Percentiles rank a stretch among this genome's conserved stretches.
Evolutionary conservation across 2,329 filamentous ascomycete species (phyloP).

Genomic region (Epichloe bromicola): DNA sequence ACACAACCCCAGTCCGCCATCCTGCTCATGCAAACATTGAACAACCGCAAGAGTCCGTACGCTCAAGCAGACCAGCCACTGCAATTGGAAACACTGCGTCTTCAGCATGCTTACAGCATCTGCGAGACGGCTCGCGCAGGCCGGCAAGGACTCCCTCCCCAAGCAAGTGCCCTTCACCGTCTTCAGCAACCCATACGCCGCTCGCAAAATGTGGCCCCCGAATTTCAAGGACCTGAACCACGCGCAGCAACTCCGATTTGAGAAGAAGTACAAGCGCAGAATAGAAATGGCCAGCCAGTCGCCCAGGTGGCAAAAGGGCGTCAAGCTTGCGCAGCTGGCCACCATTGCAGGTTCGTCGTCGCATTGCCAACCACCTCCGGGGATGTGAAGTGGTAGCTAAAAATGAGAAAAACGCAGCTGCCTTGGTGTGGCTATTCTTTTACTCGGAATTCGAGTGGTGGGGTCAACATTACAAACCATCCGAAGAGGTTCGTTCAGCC

Average conservation of each 20-base stretch:
- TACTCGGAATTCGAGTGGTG: conserved; percentile 32
- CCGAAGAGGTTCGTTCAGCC: conserved; percentile 22
- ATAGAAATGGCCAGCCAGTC: conserved; percentile 47
- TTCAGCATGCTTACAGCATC: conserved; percentile 22
- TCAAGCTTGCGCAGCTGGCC: conserved; percentile 51
- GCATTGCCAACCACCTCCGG: conserved; percentile 22
- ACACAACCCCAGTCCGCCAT: not conserved
- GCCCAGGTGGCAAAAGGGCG: conserved; percentile 47
- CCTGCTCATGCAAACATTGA: not conserved
- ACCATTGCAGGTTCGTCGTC: conserved; percentile 39
- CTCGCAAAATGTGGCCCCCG: conserved; percentile 66
- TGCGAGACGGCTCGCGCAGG: conserved; percentile 21
- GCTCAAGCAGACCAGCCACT: not conserved
- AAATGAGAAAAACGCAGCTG: conserved; percentile 13
- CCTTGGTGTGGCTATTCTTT: conserved; percentile 26
- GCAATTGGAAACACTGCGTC: no score
- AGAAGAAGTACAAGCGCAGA: conserved; percentile 65
- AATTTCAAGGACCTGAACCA: conserved; percentile 56
- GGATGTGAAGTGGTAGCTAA: not conserved
- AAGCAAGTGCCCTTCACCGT: conserved; percentile 20
- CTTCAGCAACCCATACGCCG: conserved; percentile 45
- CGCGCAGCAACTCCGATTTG: conserved; percentile 65
- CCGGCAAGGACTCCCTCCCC: conserved; percentile 15
- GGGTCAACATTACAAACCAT: conserved; percentile 29
- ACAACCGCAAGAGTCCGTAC: not conserved